phyloP scores from a whole-genome alignment of 2,329 filamentous ascomycete species.

The Fusarium cicatricum region DNA sequence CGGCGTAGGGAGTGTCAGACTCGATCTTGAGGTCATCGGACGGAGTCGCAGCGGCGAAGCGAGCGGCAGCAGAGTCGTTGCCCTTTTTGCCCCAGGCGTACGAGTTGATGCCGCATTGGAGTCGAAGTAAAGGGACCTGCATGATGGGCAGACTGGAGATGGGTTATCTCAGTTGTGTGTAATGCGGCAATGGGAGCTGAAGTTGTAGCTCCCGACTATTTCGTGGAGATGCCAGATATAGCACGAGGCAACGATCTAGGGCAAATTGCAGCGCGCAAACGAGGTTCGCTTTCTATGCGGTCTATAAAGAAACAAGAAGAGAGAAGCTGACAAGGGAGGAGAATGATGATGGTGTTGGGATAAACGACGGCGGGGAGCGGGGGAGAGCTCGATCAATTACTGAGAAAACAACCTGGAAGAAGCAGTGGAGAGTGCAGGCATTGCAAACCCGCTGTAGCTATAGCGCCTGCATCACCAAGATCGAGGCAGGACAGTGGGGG shows the following conservation, averaged over 20 bases:
- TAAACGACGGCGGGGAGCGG: conserved; percentile 19
- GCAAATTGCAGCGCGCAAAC: too few relatives aligned
- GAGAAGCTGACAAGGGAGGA: not conserved
- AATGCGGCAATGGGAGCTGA: conserved; percentile 9
- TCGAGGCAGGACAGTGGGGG: not conserved
- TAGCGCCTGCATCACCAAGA: conserved; percentile 2
- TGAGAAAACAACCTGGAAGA: not conserved
- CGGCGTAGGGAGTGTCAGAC: conserved; percentile 90
- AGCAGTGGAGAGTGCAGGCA: conserved; percentile 1
- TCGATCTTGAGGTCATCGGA: conserved; percentile 78
- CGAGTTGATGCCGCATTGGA: conserved; percentile 94
- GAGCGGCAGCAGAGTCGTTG: conserved; percentile 84
- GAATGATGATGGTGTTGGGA: not conserved
- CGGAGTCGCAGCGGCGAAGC: conserved; percentile 86
- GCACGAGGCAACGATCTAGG: too few relatives aligned
- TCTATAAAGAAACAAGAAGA: not conserved
- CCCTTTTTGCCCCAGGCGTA: conserved; percentile 99
- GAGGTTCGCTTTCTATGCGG: too few relatives aligned
- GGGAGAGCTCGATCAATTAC: not conserved
- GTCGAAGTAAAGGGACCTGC: conserved; percentile 83
- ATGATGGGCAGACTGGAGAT: conserved; percentile 48
- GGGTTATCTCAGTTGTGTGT: not conserved
- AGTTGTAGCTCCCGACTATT: not conserved
- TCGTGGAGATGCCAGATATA: not conserved
- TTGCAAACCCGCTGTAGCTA: conserved; percentile 11